Conservation (phyloP, 208 protist genomes). For the Leishmania arabica region DNA sequence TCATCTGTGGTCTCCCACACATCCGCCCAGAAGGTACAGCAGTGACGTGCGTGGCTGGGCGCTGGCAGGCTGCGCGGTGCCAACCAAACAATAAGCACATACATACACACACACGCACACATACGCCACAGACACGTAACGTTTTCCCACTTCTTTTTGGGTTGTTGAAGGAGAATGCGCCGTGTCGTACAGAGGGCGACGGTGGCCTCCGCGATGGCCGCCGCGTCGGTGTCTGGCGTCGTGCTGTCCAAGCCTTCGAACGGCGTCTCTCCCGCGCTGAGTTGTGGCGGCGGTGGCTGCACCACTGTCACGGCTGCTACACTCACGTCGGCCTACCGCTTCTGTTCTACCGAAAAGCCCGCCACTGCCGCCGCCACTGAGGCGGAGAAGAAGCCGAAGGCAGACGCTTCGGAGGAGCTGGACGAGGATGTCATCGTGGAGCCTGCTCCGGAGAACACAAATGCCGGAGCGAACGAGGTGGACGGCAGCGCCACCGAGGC, state of each 20-base stretch:
- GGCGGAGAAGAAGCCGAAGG: constrained; percentile 22
- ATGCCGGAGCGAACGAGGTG: constrained; percentile 16
- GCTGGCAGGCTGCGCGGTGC: too few relatives aligned
- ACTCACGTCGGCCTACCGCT: constrained; percentile 22
- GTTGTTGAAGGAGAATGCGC: constrained; percentile 37
- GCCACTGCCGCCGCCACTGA: background rate
- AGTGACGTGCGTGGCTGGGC: too few relatives aligned
- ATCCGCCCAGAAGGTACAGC: too few relatives aligned
- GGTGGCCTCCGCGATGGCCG: constrained; percentile 16
- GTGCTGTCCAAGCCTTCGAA: background rate
- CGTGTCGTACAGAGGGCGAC: constrained; percentile 41
- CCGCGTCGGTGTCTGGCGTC: constrained; percentile 8
- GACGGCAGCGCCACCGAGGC: constrained; percentile 14
- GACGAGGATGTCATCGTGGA: constrained; percentile 90
- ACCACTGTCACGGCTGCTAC: background rate
- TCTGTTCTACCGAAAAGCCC: constrained; percentile 26
- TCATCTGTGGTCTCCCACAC: too few relatives aligned
- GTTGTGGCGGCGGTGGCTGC: constrained; percentile 2
- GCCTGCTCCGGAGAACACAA: constrained; percentile 45
- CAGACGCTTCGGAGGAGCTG: constrained; percentile 36
- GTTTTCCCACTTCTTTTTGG: background rate
- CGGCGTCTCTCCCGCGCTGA: background rate
- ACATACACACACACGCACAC: background rate
- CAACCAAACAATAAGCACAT: background rate
- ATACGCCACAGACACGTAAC: background rate